These are phyloP conservation scores for Bacidia rubella DNA, from an alignment of 495 filamentous ascomycete genomes.

Conservation along the genomic window DNA sequence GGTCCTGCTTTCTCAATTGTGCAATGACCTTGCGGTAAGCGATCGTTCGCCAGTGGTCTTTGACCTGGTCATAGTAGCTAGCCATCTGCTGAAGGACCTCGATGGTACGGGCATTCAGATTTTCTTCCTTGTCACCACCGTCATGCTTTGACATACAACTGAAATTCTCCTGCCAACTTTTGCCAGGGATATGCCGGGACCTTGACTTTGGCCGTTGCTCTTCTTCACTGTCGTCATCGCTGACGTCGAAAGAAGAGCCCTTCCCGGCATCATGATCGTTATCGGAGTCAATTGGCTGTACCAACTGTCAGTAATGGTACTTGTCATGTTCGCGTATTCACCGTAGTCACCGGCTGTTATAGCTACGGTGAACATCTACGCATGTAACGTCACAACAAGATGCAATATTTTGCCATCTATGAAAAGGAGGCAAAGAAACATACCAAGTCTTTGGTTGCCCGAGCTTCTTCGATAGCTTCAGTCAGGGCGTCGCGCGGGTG, in stretches of 20 bases:
- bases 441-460: constrained; percentile 40
- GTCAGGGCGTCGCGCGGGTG: constrained; percentile 35
- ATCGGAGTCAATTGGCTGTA: constrained; percentile 32
- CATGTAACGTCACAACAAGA: too few species aligned
- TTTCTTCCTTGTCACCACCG: constrained; percentile 23
- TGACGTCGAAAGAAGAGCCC: constrained; percentile 23
- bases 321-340: too few species aligned
- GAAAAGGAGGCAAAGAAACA: not conserved
- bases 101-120: constrained; percentile 65
- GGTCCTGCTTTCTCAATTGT: constrained; percentile 52
- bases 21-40: constrained; percentile 73
- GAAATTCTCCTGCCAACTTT: constrained; percentile 41
- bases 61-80: constrained; percentile 59
- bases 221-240: constrained; percentile 33
- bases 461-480: constrained; percentile 43
- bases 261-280: constrained; percentile 6
- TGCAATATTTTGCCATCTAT: not conserved
- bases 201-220: constrained; percentile 16
- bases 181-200: constrained; percentile 9
- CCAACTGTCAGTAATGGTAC: not conserved
- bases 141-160: constrained; percentile 55
- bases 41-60: constrained; percentile 66
- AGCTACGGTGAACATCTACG: too few species aligned
- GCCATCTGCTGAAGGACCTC: constrained; percentile 70
- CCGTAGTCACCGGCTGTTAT: too few species aligned